Conservation (phyloP, 768 basidiomycete genomes). For the Antrodiella citrinella region DNA sequence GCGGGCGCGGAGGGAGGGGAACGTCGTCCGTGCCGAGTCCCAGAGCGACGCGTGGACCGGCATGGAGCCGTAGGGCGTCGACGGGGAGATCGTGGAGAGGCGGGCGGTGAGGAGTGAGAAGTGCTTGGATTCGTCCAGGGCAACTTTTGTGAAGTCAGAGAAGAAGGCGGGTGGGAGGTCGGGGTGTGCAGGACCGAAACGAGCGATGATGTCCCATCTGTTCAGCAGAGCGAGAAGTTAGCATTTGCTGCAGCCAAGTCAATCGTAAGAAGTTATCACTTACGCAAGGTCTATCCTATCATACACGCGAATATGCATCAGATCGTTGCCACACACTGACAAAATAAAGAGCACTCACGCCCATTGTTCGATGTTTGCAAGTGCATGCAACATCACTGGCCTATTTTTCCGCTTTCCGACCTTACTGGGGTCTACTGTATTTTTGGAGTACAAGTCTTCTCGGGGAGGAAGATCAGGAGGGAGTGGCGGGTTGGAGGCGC, state of each 20-base stretch:
- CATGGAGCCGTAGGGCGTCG: conserved; percentile 61
- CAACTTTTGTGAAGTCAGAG: conserved; percentile 77
- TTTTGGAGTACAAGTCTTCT: conserved; percentile 39
- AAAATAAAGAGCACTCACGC: conserved; percentile 43
- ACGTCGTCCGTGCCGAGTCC: conserved; percentile 68
- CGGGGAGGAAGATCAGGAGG: conserved; percentile 62
- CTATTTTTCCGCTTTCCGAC: conserved; percentile 54
- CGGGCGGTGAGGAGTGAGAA: conserved; percentile 63
- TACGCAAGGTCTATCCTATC: conserved; percentile 66
- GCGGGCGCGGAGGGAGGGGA: conserved; percentile 56
- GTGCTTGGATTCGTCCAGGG: conserved; percentile 81
- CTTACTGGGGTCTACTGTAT: conserved; percentile 53
- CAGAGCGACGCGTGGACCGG: conserved; percentile 74
- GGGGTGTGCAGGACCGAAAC: conserved; percentile 55
- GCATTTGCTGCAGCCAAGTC: background rate
- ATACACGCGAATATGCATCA: background rate
- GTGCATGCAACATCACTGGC: conserved; percentile 70
- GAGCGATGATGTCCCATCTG: conserved; percentile 79
- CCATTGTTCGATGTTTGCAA: conserved; percentile 87
- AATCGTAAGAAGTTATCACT: too few relatives aligned
- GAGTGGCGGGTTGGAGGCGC: conserved; percentile 32
- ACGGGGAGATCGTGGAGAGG: conserved; percentile 50
- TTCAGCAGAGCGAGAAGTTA: background rate
- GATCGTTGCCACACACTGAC: background rate
- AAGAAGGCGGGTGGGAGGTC: conserved; percentile 69